Base-by-base conservation (phyloP, 1,284 basidiomycete genomes). In the Singerocomus inundabilis region DNA sequence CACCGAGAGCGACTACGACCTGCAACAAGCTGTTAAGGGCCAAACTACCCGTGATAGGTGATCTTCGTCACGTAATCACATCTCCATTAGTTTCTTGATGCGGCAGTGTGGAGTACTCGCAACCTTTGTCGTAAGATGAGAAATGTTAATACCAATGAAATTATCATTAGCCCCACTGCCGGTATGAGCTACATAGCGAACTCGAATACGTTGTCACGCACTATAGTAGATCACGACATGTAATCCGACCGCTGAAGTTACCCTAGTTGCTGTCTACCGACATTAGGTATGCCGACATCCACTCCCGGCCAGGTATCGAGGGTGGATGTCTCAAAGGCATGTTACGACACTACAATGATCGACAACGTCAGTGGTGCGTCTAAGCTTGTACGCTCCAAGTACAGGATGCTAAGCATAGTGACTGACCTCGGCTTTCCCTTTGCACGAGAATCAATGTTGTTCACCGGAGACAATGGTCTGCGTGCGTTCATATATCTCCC, bases 401-500 rank as follows among this genome's bases (percentile, higher is more conserved):
- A 12, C 7, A n/a, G 15, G 6, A 13, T 24, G 7, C n/a, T n/a
- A n/a, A n/a, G 6, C 29, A 24, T 30, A 12, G 30, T 12, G 30
- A 46, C 45, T 31, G 35, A 55, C 57, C 55, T 48, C 16, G 28
- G 21, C 18, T 24, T 11, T 36, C 33, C 21, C 28, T 12, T 9
- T 10, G 7, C n/a, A 24, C 29, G 3, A 4, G 35, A 29, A 26
- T 50, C 56, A 62, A 37, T 44, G 44, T 21, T n/a, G 47, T 30
- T 58, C 54, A 35, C 33, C 28, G 29, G 63, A 48, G 42, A 67
- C 57, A 32, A 88, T 78, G 6, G 60, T 68, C 62, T 91, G 89
- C 15, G 83, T 76, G 31, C 75, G 73, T 65, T 88, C 88, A 58
- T 88, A 91, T 16, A 82, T 43, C 54, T 80, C 82, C 28, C 84